A percentile compares a stretch with the other conserved stretches of the same genome.
Evolutionary conservation across 2,329 filamentous ascomycete genomes (phyloP).

Genomic region (Calonectria pauciramosa): DNA sequence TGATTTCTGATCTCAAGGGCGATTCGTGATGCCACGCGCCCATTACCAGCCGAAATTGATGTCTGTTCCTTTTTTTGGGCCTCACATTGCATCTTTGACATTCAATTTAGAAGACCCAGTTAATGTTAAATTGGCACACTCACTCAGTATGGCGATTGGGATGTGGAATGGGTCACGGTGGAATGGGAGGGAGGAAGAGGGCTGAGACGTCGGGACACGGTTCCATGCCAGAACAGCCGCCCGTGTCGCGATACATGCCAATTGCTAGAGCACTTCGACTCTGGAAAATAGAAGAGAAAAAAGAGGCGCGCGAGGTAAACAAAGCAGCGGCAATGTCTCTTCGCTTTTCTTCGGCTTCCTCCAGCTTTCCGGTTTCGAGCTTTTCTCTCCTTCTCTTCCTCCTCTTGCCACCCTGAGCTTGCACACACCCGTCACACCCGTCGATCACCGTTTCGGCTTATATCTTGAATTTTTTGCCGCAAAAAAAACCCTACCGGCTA

Average conservation of each 20-base stretch:
- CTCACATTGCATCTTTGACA: neutral
- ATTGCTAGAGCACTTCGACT: neutral
- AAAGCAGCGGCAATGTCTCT: neutral
- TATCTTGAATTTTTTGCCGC: neutral
- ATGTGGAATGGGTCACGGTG: conserved; percentile 19
- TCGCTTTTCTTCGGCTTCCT: neutral
- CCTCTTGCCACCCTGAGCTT: neutral
- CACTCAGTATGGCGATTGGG: neutral
- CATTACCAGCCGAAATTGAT: neutral
- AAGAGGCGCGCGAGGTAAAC: neutral
- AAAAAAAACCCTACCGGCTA: neutral
- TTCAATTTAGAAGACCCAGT: neutral
- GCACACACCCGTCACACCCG: neutral
- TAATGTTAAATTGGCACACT: neutral
- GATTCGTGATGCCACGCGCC: neutral
- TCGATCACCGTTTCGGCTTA: neutral
- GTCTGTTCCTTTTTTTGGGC: neutral
- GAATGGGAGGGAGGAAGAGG: conserved; percentile 10
- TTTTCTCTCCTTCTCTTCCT: neutral
- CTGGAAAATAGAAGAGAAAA: neutral
- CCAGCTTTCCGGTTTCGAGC: neutral
- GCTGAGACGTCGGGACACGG: conserved; percentile 25
- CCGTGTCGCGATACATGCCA: conserved; percentile 30
- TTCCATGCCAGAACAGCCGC: conserved; percentile 24
- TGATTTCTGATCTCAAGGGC: neutral